phyloP scores from a whole-genome alignment of 1,284 basidiomycete species.

The Trametes versicolor region DNA sequence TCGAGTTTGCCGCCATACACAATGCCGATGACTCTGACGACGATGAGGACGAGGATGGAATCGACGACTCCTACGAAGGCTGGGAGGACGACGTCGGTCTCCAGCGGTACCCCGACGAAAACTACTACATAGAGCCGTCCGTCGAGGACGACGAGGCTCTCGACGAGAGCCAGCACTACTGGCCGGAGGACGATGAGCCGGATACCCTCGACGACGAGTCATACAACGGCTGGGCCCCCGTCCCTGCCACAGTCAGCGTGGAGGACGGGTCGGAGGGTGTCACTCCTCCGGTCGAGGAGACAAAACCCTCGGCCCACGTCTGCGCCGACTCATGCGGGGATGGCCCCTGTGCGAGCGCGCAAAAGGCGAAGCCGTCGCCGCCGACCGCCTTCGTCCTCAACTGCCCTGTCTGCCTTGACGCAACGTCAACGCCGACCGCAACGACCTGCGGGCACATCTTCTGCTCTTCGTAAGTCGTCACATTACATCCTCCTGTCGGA shows the following conservation, averaged over 20 bases:
- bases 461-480: conserved; percentile 40
- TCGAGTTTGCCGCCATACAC: conserved; percentile 42
- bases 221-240: conserved; percentile 29
- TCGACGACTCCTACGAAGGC: conserved; percentile 36
- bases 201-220: conserved; percentile 33
- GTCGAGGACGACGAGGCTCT: conserved; percentile 28
- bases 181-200: conserved; percentile 39
- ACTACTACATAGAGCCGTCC: conserved; percentile 19
- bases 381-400: conserved; percentile 25
- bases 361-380: neutral
- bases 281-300: neutral
- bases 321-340: conserved; percentile 3
- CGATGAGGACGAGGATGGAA: conserved; percentile 34
- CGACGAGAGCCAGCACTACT: conserved; percentile 34
- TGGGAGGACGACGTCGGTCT: conserved; percentile 43
- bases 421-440: conserved; percentile 35
- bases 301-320: neutral
- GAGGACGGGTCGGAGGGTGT: neutral
- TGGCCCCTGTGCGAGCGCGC: neutral
- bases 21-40: conserved; percentile 41
- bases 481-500: neutral
- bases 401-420: conserved; percentile 44
- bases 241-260: conserved; percentile 11
- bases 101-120: conserved; percentile 38
- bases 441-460: conserved; percentile 44